Evolutionary conservation across 768 basidiomycete species (phyloP), one percentile per base, ranked within the genome.

Genomic region (Tylopilus sp.): DNA sequence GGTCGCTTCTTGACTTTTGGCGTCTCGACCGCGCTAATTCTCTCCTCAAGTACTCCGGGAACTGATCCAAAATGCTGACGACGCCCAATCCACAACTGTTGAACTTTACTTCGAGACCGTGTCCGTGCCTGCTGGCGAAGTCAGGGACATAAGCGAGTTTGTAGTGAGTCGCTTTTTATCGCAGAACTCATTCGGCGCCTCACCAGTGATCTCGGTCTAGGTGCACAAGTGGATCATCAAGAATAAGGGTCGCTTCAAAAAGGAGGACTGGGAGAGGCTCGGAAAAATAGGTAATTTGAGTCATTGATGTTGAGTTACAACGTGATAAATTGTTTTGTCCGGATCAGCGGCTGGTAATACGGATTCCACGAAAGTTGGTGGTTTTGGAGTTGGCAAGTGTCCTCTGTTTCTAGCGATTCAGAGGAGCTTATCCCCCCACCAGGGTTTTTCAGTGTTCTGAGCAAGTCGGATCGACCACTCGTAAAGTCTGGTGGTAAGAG

Each of bases 11-110:
- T n/a, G 2, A 25, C 8, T n/a, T 6, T 3, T 23, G 5, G 13
- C 3, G 8, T 12, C 18, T 7, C 17, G 17, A 20, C 40, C 21
- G 35, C 13, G 21, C 55, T 59, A 6, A 51, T 21, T 17, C 17
- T 7, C n/a, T n/a, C n/a, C n/a, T 15, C 23, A 31, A 35, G 77
- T 81, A 31, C 75, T 77, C 49, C 65, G 81, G 44, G 81, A 35
- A 35, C 33, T 35, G 33, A 35, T 35, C 33, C 33, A 35, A 35
- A 35, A 35, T 35, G 33, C 33, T 13, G 79, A 80, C 53, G 79
- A 81, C 65, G 79, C 72, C 1, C 69, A 64, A 4, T 67, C 73
- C 1, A 63, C 49, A 21, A 53, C 44, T 0, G 65, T 75, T 9
- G 64, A 75, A 52, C 59, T 77, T 6, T 66, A 69, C 36, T 76